Conservation (phyloP, 164 flowering plant species). For the Vitis cinerea region DNA sequence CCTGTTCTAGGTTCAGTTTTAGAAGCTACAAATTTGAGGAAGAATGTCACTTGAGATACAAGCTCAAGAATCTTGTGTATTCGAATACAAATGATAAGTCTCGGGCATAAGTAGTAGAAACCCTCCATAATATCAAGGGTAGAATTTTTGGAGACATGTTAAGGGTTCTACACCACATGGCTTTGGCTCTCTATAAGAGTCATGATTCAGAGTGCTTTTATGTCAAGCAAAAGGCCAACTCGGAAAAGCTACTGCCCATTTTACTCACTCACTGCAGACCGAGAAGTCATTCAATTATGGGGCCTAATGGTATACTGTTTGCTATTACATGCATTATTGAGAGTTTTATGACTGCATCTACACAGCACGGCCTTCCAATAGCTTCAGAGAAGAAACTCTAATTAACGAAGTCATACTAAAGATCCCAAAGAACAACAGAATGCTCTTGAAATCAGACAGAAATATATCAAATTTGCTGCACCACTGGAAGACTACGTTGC, state of each 20-base stretch:
- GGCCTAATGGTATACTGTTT: conserved; percentile 91
- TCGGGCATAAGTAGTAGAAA: conserved; percentile 53
- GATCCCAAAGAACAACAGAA: no score
- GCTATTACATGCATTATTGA: conserved; percentile 82
- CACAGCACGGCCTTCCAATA: no score
- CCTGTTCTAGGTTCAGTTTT: no score
- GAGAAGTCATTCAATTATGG: conserved; percentile 83
- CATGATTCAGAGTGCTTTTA: conserved; percentile 81
- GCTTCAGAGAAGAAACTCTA: no score
- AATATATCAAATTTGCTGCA: no score
- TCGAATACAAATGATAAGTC: conserved; percentile 62
- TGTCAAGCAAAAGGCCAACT: conserved; percentile 85
- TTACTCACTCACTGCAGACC: conserved; percentile 70
- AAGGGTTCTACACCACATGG: conserved; percentile 56
- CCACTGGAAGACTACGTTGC: no score
- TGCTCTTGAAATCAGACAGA: no score
- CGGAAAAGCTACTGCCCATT: conserved; percentile 90
- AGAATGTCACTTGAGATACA: no score
- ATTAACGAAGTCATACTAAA: no score
- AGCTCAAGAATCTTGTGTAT: conserved; percentile 53
- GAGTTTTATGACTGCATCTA: conserved; percentile 67
- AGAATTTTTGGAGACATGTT: conserved; percentile 58
- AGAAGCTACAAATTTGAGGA: no score
- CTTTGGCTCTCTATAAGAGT: conserved; percentile 73
- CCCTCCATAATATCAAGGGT: conserved; percentile 42